Conservation (phyloP, 495 filamentous ascomycete genomes). For the Delitschia confertaspora region DNA sequence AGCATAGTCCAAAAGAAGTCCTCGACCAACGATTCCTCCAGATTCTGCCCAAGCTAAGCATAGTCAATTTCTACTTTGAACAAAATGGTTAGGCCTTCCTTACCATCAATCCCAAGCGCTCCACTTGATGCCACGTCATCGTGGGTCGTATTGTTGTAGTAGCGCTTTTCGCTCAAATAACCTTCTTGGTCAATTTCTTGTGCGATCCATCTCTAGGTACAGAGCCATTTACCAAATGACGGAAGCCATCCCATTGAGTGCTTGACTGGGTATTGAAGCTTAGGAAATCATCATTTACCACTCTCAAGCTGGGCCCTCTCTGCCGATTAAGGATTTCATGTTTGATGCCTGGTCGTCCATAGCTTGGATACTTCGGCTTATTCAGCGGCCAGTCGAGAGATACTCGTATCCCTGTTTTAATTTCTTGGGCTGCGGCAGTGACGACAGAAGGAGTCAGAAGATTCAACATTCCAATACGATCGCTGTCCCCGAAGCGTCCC, state of each 20-base stretch:
- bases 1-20: too few relatives aligned
- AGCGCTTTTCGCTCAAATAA: too few relatives aligned
- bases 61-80: too few relatives aligned
- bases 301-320: conserved; percentile 14
- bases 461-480: conserved; percentile 46
- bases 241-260: conserved; percentile 50
- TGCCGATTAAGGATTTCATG: conserved; percentile 13
- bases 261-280: conserved; percentile 52
- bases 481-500: conserved; percentile 41
- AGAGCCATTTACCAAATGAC: too few relatives aligned
- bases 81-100: too few relatives aligned
- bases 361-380: conserved; percentile 14
- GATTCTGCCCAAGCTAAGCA: too few relatives aligned
- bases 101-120: too few relatives aligned
- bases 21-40: too few relatives aligned
- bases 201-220: too few relatives aligned
- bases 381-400: conserved; percentile 42
- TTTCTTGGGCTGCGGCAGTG: conserved; percentile 42
- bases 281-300: conserved; percentile 38
- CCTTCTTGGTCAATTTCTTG: too few relatives aligned
- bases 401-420: conserved; percentile 45
- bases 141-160: too few relatives aligned
- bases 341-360: conserved; percentile 12
- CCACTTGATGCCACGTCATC: too few relatives aligned
- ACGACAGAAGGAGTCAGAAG: conserved; percentile 43